phyloP scores from a whole-genome alignment of 257 asterid species.

The Nicotiana paniculata region DNA sequence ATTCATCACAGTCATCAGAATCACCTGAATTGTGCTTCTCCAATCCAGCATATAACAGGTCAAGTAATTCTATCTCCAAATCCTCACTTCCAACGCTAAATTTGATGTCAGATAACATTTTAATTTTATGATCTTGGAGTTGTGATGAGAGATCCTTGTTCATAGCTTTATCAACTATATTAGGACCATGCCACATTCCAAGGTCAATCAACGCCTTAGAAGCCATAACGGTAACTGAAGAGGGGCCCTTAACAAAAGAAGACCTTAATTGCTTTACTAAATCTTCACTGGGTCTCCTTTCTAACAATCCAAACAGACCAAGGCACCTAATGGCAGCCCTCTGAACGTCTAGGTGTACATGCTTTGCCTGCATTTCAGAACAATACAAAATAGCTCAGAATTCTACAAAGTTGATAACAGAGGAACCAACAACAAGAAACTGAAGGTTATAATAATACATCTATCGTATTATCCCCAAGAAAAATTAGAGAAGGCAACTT shows the following conservation, averaged over 20 bases:
- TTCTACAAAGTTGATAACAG: not conserved
- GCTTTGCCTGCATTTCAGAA: conserved; percentile 62
- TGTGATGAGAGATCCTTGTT: conserved; percentile 42
- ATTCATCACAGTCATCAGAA: conserved; percentile 45
- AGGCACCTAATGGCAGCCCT: conserved; percentile 87
- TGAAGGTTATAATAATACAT: not conserved
- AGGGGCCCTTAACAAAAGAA: conserved; percentile 60
- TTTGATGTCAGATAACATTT: conserved; percentile 24
- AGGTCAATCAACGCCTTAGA: conserved; percentile 88
- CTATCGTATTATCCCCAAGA: not conserved
- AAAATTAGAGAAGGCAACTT: not conserved
- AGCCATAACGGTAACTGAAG: conserved; percentile 49
- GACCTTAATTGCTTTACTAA: conserved; percentile 65
- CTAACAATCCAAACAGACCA: conserved; percentile 84
- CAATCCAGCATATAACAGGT: conserved; percentile 58
- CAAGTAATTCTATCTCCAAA: conserved; percentile 55
- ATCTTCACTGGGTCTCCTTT: conserved; percentile 58
- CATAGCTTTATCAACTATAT: conserved; percentile 74
- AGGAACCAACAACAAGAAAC: not conserved
- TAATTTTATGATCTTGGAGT: conserved; percentile 27
- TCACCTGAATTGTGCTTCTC: conserved; percentile 48
- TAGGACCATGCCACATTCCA: conserved; percentile 86
- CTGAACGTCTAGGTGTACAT: conserved; percentile 81
- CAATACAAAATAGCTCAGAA: conserved; percentile 14
- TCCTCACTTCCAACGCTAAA: conserved; percentile 44